Evolutionary conservation across 768 basidiomycete species (phyloP), one percentile per base, ranked within the genome.

Genomic region (Leccinellum albellum): DNA sequence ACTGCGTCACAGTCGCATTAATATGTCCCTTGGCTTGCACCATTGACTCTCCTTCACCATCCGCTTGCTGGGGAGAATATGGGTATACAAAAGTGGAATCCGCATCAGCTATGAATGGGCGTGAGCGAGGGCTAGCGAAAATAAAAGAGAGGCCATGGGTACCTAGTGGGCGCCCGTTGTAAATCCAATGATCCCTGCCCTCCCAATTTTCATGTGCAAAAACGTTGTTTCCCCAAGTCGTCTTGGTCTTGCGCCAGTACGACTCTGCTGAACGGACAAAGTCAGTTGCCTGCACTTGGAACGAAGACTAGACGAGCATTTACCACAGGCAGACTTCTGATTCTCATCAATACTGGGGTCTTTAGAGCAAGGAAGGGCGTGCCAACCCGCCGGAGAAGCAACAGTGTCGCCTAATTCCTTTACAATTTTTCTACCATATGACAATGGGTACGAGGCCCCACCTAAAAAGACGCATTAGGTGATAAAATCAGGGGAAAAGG

Each of bases 151-250:
- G 13, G 2, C 3, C 1, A 50, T 24, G 0, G 3, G 2, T 51
- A 60, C 70, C 89, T 55, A 85, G 80, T 0, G 96, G 94, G 53
- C 96, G 89, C 67, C 85, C 85, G 74, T 97, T 97, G 65, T 77
- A 56, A 21, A 86, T 68, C 78, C 79, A 94, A 3, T 62, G 53
- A 63, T 85, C 86, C 66, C 74, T 78, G 33, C 91, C 91, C 53
- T 86, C 83, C 86, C 89, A 92, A 71, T 95, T 91, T 82, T 98
- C 96, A 63, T 98, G 96, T 1, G 94, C 91, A 63, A 94, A 93
- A 57, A 93, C 88, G 61, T 94, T 94, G 77, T 94, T 93, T 54
- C 91, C 92, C 80, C 83, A 88, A 0, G 93, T 97, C 1, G 87
- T 91, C 20, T 88, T 86, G 32, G 85, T 88, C 68, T 88, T 89